phyloP scores from a whole-genome alignment of 2,329 filamentous ascomycete species.

The Colletotrichum sp. region DNA sequence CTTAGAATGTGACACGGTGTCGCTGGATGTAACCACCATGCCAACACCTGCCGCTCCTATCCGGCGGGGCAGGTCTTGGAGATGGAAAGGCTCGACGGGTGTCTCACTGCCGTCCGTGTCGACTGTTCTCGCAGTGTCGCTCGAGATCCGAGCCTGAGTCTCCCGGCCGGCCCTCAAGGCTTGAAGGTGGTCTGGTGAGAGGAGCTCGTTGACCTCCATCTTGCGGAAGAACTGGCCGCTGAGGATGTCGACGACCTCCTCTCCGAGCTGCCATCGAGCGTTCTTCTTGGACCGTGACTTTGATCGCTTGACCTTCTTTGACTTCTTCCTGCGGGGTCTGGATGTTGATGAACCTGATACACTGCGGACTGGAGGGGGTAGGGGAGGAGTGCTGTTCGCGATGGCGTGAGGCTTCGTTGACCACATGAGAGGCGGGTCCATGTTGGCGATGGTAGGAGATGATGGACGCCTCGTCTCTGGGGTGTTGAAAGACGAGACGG shows the following conservation, averaged over 20 bases:
- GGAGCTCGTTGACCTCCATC: constrained; percentile 64
- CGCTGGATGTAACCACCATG: constrained; percentile 29
- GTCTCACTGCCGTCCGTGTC: constrained; percentile 39
- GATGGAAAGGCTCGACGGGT: constrained; percentile 54
- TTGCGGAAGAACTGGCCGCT: constrained; percentile 58
- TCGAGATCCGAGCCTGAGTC: constrained; percentile 31
- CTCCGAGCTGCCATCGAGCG: constrained; percentile 57
- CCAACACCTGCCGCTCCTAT: constrained; percentile 44
- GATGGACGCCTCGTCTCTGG: background rate
- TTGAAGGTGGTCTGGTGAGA: constrained; percentile 50
- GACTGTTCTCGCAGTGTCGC: constrained; percentile 30
- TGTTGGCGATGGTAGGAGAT: constrained; percentile 18
- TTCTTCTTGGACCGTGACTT: constrained; percentile 31
- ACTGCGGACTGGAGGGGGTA: constrained; percentile 29
- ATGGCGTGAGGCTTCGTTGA: constrained; percentile 23
- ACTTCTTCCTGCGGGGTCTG: constrained; percentile 44
- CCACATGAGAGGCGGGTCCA: background rate
- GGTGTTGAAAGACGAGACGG: constrained; percentile 23
- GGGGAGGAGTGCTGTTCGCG: constrained; percentile 24
- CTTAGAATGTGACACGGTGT: constrained; percentile 29
- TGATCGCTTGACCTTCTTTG: constrained; percentile 36
- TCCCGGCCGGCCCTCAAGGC: constrained; percentile 29
- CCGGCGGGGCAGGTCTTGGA: constrained; percentile 49
- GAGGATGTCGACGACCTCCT: constrained; percentile 63
- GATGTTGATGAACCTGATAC: constrained; percentile 34